Conservation (phyloP, 2,329 filamentous ascomycete species). For the Purpureocillium takamizusanense region DNA sequence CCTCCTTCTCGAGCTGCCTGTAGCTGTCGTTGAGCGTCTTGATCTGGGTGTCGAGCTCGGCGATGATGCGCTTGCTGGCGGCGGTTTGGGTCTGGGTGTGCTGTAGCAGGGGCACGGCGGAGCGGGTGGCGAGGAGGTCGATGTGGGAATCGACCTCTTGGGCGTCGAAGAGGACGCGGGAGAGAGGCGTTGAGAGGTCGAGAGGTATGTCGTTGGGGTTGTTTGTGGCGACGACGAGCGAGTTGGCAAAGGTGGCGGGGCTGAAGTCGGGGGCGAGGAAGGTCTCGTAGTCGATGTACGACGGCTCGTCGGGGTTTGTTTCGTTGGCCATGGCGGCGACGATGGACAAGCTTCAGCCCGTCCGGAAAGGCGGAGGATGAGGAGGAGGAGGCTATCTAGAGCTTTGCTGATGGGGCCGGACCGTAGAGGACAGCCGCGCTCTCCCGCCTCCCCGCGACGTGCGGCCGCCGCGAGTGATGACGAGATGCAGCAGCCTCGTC, state of each 20-base stretch:
- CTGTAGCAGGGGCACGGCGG: constrained; percentile 69
- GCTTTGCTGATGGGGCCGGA: no score
- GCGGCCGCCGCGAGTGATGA: no score
- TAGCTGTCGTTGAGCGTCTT: constrained; percentile 76
- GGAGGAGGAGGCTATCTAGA: no score
- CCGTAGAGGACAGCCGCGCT: no score
- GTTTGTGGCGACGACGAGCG: constrained; percentile 81
- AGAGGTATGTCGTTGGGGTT: constrained; percentile 83
- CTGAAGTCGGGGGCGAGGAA: constrained; percentile 81
- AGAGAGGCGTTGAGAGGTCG: constrained; percentile 89
- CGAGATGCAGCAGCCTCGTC: no score
- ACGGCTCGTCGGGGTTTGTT: constrained; percentile 47
- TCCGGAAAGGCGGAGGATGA: not conserved
- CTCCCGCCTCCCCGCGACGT: no score
- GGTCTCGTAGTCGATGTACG: constrained; percentile 92
- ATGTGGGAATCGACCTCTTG: constrained; percentile 97
- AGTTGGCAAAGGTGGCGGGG: constrained; percentile 75
- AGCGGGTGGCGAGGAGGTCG: constrained; percentile 76
- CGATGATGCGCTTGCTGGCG: constrained; percentile 62
- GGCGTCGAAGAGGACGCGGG: constrained; percentile 87
- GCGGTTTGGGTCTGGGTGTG: constrained; percentile 68
- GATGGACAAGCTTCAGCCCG: not conserved
- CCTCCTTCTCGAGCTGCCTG: constrained; percentile 75
- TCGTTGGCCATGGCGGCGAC: not conserved
- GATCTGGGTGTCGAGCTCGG: constrained; percentile 72